Conservation (phyloP, 257 asterid species). For the Solanum etuberosum region DNA sequence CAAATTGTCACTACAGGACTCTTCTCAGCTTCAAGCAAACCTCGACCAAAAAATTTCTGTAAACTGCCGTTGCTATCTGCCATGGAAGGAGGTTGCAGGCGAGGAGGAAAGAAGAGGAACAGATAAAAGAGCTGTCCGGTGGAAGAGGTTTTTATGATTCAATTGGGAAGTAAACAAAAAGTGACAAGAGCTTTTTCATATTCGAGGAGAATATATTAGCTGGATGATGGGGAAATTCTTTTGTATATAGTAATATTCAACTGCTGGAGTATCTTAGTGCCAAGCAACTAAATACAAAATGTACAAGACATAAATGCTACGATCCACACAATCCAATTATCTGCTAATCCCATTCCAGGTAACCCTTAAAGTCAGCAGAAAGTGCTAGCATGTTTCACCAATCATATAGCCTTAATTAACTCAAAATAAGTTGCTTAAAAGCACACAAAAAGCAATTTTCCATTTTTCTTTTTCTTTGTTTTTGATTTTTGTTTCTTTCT, state of each 20-base stretch:
- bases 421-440: neutral
- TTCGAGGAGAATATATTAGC: neutral
- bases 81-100: neutral
- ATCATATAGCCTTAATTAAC: neutral
- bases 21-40: neutral
- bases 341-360: neutral
- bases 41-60: neutral
- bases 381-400: neutral
- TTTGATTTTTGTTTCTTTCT: neutral
- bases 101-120: neutral
- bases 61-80: neutral
- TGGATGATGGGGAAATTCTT: neutral
- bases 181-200: neutral
- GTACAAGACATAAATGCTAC: neutral
- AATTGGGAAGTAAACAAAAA: neutral
- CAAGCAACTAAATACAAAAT: neutral
- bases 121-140: neutral
- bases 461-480: neutral
- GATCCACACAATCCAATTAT: neutral
- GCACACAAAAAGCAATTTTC: neutral
- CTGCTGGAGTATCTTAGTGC: neutral
- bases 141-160: neutral
- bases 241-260: neutral
- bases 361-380: neutral
- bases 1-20: neutral